Conservation (phyloP, 1,284 basidiomycete species). For the Ceratobasidium sp. region DNA sequence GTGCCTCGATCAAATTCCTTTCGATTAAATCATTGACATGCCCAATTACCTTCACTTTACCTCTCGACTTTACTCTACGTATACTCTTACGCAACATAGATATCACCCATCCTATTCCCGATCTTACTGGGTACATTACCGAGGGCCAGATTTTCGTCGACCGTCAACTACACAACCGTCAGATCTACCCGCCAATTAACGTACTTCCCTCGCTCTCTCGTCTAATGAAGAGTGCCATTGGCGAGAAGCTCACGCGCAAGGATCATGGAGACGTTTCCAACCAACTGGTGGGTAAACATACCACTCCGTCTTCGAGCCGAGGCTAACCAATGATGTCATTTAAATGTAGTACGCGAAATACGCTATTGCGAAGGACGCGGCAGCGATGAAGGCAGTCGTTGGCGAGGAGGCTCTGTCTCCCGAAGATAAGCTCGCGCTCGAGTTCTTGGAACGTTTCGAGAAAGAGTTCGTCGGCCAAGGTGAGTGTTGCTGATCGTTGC, state of each 20-base stretch:
- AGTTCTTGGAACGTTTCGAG: constrained; percentile 96
- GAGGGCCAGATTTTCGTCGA: constrained; percentile 99
- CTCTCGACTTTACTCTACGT: constrained; percentile 44
- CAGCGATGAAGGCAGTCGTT: constrained; percentile 99
- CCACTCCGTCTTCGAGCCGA: constrained; percentile 41
- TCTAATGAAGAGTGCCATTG: constrained; percentile 99
- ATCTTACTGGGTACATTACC: constrained; percentile 99
- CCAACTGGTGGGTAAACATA: constrained; percentile 77
- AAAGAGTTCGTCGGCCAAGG: constrained; percentile 95
- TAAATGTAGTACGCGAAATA: constrained; percentile 93
- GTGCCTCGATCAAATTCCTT: constrained; percentile 52
- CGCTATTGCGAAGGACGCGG: constrained; percentile 97
- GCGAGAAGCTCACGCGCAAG: constrained; percentile 96
- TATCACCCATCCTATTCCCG: constrained; percentile 99
- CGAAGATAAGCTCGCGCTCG: constrained; percentile 94
- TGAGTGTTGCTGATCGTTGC: constrained; percentile 56
- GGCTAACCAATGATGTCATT: constrained; percentile 46
- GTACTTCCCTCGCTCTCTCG: constrained; percentile 98
- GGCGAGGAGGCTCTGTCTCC: constrained; percentile 96
- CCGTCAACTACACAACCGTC: constrained; percentile 92
- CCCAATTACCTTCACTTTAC: constrained; percentile 25
- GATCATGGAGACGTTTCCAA: constrained; percentile 99
- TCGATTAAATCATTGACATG: constrained; percentile 15
- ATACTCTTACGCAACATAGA: constrained; percentile 65
- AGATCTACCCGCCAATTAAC: constrained; percentile 99